A percentile compares a stretch with the other conserved stretches of the same genome.
Evolutionary conservation across 2,329 filamentous ascomycete species (phyloP).

Genomic region (Hypocreales sp.): DNA sequence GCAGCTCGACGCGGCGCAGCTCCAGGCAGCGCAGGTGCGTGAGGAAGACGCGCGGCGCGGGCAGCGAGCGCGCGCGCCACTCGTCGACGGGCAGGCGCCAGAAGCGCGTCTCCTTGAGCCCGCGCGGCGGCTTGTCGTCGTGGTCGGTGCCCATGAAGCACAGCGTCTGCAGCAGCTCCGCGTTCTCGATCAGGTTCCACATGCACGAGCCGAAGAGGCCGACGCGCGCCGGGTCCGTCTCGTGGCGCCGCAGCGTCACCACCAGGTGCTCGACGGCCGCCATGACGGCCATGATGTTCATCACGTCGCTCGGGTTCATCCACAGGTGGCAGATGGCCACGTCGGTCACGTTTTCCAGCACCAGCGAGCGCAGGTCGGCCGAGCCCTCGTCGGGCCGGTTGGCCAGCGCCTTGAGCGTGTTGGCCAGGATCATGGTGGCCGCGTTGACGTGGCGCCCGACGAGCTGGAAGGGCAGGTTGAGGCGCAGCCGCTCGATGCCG

Average conservation of each 20-base stretch:
- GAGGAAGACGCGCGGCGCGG: conserved; percentile 18
- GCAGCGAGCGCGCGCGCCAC: conserved; percentile 23
- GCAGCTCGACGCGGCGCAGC: conserved; percentile 25
- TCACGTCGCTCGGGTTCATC: conserved; percentile 33
- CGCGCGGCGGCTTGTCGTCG: conserved; percentile 19
- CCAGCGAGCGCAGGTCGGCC: conserved; percentile 25
- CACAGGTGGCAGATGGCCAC: conserved; percentile 30
- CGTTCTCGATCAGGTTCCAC: conserved; percentile 33
- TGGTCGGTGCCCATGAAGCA: conserved; percentile 30
- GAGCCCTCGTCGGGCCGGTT: conserved; percentile 28
- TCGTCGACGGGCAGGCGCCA: conserved; percentile 20
- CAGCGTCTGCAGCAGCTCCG: conserved; percentile 26
- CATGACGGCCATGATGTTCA: conserved; percentile 29
- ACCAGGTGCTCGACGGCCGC: conserved; percentile 26
- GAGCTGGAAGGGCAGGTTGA: conserved; percentile 36
- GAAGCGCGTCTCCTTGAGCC: conserved; percentile 21
- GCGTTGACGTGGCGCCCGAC: conserved; percentile 28
- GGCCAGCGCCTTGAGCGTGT: conserved; percentile 31
- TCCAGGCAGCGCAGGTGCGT: conserved; percentile 25
- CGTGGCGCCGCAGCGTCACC: conserved; percentile 29
- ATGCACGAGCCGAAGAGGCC: conserved; percentile 26
- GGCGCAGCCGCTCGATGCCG: conserved; percentile 27
- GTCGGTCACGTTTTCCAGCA: conserved; percentile 34
- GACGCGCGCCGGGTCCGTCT: conserved; percentile 17
- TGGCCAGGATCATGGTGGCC: conserved; percentile 35